A percentile compares a stretch with the other conserved stretches of the same genome.
Conservation (phyloP, 169 alveolate species). For the Eimeria necatrix region DNA sequence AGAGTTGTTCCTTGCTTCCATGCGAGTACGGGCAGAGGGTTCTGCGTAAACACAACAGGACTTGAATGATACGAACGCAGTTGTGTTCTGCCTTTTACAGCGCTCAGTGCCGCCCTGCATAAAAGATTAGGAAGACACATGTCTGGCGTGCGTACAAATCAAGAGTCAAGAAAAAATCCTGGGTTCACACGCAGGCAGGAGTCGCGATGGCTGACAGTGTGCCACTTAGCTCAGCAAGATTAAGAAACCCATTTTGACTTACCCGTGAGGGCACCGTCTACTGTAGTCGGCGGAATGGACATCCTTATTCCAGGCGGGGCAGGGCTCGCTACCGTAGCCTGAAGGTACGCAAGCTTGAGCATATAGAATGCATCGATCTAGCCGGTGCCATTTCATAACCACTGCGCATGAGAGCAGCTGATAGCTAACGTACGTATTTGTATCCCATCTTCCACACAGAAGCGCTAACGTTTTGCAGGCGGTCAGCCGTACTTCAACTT, state of each 20-base stretch:
- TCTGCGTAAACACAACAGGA: conserved; percentile 44
- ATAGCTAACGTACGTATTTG: too few species aligned
- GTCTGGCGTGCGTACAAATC: too few species aligned
- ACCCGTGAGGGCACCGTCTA: conserved; percentile 80
- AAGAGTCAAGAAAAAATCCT: too few species aligned
- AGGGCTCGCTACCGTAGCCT: conserved; percentile 83
- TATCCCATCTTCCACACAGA: too few species aligned
- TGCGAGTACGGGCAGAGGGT: conserved; percentile 85
- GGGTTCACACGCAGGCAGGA: too few species aligned
- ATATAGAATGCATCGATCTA: neutral
- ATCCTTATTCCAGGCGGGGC: conserved; percentile 80
- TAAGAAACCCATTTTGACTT: neutral
- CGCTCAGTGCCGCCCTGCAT: too few species aligned
- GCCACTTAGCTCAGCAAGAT: too few species aligned
- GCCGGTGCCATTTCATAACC: neutral
- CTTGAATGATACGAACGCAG: neutral
- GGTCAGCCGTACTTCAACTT: neutral
- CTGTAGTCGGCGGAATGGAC: conserved; percentile 76
- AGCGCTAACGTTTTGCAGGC: too few species aligned
- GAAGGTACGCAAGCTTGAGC: neutral
- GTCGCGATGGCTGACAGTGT: too few species aligned
- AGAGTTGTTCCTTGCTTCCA: conserved; percentile 87
- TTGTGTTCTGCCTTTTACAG: too few species aligned
- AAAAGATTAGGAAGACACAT: too few species aligned
- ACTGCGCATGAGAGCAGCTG: neutral